phyloP scores from a whole-genome alignment of 345 rosid species.

The Lenwebbia sp. region DNA sequence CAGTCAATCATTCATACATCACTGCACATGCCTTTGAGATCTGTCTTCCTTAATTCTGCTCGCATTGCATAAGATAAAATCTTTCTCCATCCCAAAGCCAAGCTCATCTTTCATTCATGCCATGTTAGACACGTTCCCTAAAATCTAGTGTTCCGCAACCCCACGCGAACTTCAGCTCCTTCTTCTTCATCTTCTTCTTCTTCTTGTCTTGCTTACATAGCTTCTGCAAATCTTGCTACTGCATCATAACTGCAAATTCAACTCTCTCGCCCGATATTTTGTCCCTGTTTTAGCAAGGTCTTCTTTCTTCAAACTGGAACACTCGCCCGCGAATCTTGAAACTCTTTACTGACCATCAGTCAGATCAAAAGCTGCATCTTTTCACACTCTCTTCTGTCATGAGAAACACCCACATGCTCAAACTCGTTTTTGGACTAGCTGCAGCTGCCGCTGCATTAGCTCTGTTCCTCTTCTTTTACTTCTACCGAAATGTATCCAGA shows the following conservation, averaged over 20 bases:
- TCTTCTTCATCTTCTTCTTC: neutral
- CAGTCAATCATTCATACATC: neutral
- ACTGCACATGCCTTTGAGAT: neutral
- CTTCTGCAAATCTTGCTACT: neutral
- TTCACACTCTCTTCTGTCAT: slow-evolving; percentile 14
- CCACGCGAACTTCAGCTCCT: neutral
- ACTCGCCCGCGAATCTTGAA: neutral
- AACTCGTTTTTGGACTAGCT: neutral
- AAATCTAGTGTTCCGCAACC: neutral
- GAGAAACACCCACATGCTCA: slow-evolving; percentile 16
- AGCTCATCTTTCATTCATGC: neutral
- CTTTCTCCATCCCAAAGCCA: neutral
- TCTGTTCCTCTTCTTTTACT: neutral
- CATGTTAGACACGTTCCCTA: neutral
- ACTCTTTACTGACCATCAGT: neutral
- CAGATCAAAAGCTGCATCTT: neutral
- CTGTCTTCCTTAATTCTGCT: neutral
- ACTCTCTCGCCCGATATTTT: neutral
- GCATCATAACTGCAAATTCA: neutral
- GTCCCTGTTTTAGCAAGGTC: neutral
- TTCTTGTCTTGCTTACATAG: neutral
- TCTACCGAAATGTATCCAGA: neutral
- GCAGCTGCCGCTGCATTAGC: neutral
- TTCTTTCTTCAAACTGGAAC: neutral
- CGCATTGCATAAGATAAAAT: neutral